Evolutionary conservation across 129 eudicot genomes (phyloP).

Genomic region (Chrysanthemum makinoi): DNA sequence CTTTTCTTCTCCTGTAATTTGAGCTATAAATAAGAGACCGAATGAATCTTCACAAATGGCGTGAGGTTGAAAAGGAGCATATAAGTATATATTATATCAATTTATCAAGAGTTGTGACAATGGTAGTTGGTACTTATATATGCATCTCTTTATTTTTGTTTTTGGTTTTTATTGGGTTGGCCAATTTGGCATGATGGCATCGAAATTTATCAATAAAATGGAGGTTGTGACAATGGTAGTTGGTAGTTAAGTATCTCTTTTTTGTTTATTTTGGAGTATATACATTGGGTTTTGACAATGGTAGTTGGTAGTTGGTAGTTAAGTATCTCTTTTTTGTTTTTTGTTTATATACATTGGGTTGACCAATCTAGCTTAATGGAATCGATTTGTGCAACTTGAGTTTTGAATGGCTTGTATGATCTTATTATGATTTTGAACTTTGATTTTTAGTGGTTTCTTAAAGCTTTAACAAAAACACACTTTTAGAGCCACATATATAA

Average conservation of each 20-base stretch:
- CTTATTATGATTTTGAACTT: too few species aligned
- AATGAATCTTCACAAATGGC: neutral
- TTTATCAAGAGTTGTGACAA: neutral
- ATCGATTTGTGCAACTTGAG: neutral
- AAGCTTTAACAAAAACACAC: too few species aligned
- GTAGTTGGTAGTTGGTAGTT: neutral
- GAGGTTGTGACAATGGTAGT: neutral
- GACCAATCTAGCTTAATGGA: neutral
- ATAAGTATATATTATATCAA: neutral
- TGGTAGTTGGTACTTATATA: neutral
- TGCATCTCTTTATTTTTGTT: neutral
- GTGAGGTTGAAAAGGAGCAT: neutral
- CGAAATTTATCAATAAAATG: neutral
- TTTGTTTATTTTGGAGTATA: neutral
- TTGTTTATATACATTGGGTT: neutral
- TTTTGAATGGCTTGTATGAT: too few species aligned
- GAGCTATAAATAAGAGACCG: neutral
- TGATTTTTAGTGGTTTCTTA: too few species aligned
- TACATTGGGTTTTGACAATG: neutral
- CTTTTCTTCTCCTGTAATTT: neutral
- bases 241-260: too few species aligned
- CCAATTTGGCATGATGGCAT: neutral
- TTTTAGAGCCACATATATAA: too few species aligned
- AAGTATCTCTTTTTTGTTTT: too few species aligned
- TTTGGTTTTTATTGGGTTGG: conserved; percentile 12